Evolutionary conservation across 2,329 filamentous ascomycete genomes (phyloP).

Genomic region (Ophiostoma australiae): DNA sequence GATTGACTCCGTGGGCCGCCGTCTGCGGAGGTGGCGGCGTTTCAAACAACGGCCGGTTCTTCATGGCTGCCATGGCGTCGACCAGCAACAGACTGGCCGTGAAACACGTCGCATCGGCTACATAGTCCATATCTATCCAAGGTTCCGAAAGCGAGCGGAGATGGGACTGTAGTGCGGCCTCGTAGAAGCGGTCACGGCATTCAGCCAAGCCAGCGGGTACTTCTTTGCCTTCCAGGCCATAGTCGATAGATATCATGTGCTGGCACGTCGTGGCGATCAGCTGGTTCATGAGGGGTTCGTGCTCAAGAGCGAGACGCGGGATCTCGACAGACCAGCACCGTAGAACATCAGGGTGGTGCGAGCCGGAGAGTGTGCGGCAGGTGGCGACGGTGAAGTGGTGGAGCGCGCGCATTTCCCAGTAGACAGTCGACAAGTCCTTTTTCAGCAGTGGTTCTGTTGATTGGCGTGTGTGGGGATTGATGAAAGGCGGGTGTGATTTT

Average conservation of each 20-base stretch:
- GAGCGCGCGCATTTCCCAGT: constrained; percentile 30
- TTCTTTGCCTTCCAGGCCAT: constrained; percentile 19
- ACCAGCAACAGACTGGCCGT: not conserved
- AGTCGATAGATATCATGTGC: constrained; percentile 26
- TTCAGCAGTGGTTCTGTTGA: not conserved
- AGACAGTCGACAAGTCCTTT: constrained; percentile 19
- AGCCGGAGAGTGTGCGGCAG: constrained; percentile 28
- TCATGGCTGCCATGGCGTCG: not conserved
- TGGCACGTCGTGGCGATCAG: constrained; percentile 29
- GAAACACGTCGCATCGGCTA: constrained; percentile 1
- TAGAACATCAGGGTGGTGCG: constrained; percentile 24
- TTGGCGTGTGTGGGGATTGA: not conserved
- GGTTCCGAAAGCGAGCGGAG: not conserved
- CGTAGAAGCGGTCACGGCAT: constrained; percentile 1
- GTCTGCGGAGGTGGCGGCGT: not conserved
- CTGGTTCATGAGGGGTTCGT: constrained; percentile 29
- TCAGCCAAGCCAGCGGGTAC: not conserved
- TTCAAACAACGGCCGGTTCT: not conserved
- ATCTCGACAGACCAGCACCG: constrained; percentile 28
- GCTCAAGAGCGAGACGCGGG: constrained; percentile 27
- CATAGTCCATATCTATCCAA: not conserved
- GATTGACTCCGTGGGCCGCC: not conserved
- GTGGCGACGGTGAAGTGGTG: constrained; percentile 28
- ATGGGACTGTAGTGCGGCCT: not conserved
- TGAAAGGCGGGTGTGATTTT: not conserved